Evolutionary conservation across 2,329 filamentous ascomycete genomes (phyloP).

Genomic region (Monosporascus sp.): DNA sequence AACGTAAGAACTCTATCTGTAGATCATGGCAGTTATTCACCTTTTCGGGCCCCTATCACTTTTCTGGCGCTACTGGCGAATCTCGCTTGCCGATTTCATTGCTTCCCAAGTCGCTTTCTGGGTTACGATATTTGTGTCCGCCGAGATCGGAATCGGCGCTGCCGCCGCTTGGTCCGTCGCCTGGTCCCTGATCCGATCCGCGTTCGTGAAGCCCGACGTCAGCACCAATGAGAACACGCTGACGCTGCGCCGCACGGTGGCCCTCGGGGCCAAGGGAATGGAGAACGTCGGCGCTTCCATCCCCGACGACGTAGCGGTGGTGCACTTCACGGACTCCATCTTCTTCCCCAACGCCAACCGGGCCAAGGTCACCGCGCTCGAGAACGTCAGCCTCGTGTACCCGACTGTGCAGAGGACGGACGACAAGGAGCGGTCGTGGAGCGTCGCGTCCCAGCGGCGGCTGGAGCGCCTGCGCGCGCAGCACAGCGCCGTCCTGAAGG

Average conservation of each 20-base stretch:
- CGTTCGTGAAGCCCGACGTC: slow-evolving; percentile 36
- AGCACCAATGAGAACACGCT: slow-evolving; percentile 3
- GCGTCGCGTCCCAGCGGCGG: slow-evolving; percentile 22
- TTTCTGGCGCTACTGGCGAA: slow-evolving; percentile 61
- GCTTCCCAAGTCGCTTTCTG: slow-evolving; percentile 60
- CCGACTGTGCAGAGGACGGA: slow-evolving; percentile 18
- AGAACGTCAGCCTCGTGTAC: slow-evolving; percentile 27
- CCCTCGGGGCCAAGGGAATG: slow-evolving; percentile 18
- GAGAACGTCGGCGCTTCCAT: slow-evolving; percentile 23
- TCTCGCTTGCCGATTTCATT: slow-evolving; percentile 60
- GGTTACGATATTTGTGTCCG: slow-evolving; percentile 57
- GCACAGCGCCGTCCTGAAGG: slow-evolving; percentile 15
- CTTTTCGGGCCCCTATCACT: slow-evolving; percentile 53
- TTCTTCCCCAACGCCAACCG: slow-evolving; percentile 59
- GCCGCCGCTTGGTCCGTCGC: slow-evolving; percentile 61
- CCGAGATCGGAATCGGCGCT: slow-evolving; percentile 54
- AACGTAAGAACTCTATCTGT: background rate
- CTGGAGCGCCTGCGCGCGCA: slow-evolving; percentile 22
- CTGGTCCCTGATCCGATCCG: slow-evolving; percentile 54
- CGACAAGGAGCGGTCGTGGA: slow-evolving; percentile 24
- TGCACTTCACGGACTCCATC: slow-evolving; percentile 52
- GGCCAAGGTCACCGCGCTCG: slow-evolving; percentile 21
- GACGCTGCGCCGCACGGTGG: slow-evolving; percentile 14
- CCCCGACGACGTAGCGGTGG: slow-evolving; percentile 48
- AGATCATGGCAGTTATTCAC: slow-evolving; percentile 59